Evolutionary conservation across 2,329 filamentous ascomycete species (phyloP), one percentile per base, ranked within the genome.

Genomic region (Penicillium sp.): DNA sequence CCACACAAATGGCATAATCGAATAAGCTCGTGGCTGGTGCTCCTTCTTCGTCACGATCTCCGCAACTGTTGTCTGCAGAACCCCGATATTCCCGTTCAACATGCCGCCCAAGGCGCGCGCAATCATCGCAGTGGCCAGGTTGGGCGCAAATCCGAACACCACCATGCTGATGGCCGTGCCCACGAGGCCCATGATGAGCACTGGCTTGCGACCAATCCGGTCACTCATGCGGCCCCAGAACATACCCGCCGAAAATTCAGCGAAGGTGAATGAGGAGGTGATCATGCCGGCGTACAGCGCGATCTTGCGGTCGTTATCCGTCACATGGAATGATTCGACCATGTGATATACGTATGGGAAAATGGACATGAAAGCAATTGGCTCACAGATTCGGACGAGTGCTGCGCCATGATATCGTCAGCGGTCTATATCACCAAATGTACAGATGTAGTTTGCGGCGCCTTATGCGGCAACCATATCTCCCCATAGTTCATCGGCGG

Each of bases 301-400:
- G 60, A 96, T 95, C 66, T 87, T 83, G 62, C 80, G 84, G 55
- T 87, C 77, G 65, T 90, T 83, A 39, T 88, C 78, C 55, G 90
- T 88, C 66, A 95, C 85, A 64, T 88, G 78, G 72, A 97, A 97
- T 54, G 90, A 89, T 63, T 90, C 80, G 61, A 97, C 87, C 93
- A 99, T 97, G 76, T 88, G 92, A 76, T 95, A 97, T 61, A 95
- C 90, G 72, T 97, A 99, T 1, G 93, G 93, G 68, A 99, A 97
- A 61, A 97, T 96, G 46, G 91, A 96, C 89, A 96, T 97, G 78
- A 99, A 97, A 5, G 93, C 93, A 70, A 99, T 97, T 44, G 93
- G 93, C 70, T 99, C 93, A 77, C 90, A 96, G 76, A 99, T 92
- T 66, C 93, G 86, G 74, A 91, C 95, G 65, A 95, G 79, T 38